Evolutionary conservation across 768 basidiomycete genomes (phyloP).

Genomic region (Hirschioporus abietinus): DNA sequence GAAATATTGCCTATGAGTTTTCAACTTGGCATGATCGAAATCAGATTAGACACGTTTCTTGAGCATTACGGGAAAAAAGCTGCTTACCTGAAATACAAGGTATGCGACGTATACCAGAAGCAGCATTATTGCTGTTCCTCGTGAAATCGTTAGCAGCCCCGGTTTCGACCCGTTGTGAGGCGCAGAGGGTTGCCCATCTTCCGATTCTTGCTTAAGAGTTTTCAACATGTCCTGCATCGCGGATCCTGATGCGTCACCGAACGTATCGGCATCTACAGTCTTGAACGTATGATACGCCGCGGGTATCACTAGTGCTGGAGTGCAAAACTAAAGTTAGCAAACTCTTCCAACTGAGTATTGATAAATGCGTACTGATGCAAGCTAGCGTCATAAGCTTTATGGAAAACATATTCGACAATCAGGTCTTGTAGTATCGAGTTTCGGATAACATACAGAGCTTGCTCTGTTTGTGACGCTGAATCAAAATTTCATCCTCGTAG

Average conservation of each 20-base stretch:
- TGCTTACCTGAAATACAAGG: constrained; percentile 65
- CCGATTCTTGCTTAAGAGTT: constrained; percentile 7
- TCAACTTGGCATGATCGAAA: constrained; percentile 40
- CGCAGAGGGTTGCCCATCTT: constrained; percentile 8
- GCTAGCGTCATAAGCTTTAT: constrained; percentile 76
- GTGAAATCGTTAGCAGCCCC: constrained; percentile 71
- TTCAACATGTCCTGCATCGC: not conserved
- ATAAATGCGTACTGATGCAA: constrained; percentile 61
- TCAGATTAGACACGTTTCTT: too few relatives aligned
- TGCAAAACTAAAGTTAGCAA: constrained; percentile 14
- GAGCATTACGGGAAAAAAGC: too few relatives aligned
- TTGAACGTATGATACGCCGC: constrained; percentile 71
- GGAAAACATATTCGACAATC: constrained; percentile 7
- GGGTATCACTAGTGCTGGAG: constrained; percentile 77
- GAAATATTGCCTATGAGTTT: constrained; percentile 66
- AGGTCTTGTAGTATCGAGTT: not conserved
- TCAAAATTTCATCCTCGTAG: constrained; percentile 9
- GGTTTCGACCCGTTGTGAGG: constrained; percentile 21
- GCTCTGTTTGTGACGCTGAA: constrained; percentile 21
- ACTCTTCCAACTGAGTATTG: not conserved
- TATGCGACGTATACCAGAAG: constrained; percentile 71
- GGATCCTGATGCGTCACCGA: constrained; percentile 6
- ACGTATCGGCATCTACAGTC: constrained; percentile 16
- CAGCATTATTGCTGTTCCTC: constrained; percentile 75
- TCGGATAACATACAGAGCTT: constrained; percentile 29